phyloP scores from a whole-genome alignment of 2,329 filamentous ascomycete genomes.

The Sporothrix sp. region DNA sequence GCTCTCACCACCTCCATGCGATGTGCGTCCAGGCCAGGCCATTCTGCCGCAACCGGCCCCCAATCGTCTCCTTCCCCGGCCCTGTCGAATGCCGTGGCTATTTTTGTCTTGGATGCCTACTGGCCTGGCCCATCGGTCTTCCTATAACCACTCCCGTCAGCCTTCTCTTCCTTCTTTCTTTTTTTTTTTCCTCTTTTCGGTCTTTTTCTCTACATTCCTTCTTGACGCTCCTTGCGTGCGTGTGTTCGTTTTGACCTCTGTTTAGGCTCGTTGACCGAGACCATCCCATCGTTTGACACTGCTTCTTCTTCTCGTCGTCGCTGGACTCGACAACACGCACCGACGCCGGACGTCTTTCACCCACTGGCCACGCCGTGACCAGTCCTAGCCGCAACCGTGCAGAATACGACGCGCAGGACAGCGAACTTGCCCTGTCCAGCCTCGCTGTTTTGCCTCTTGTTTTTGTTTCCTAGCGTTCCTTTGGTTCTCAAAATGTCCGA shows the following conservation, averaged over 20 bases:
- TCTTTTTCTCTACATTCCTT: conserved; percentile 4
- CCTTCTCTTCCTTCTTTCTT: conserved; percentile 15
- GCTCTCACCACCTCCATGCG: background rate
- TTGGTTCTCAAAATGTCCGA: conserved; percentile 38
- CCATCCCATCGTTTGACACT: conserved; percentile 30
- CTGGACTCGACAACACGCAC: conserved; percentile 12
- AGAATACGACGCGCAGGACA: background rate
- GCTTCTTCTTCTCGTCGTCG: conserved; percentile 15
- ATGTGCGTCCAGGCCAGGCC: background rate
- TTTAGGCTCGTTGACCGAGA: conserved; percentile 35
- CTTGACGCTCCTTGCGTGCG: conserved; percentile 17
- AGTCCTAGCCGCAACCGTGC: background rate
- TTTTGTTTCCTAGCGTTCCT: conserved; percentile 6
- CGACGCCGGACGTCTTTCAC: conserved; percentile 26
- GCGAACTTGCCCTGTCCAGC: conserved; percentile 17
- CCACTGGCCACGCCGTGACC: background rate
- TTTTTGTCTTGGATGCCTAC: conserved; percentile 2
- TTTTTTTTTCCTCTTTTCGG: conserved; percentile 24
- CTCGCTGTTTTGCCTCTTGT: conserved; percentile 12
- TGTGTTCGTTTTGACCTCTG: conserved; percentile 21
- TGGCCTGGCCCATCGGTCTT: background rate
- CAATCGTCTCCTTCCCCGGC: conserved; percentile 5
- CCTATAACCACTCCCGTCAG: conserved; percentile 6
- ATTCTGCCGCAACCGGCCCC: background rate
- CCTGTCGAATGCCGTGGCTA: conserved; percentile 10